Percentiles rank a stretch among this genome's conserved stretches.
These are phyloP conservation scores for Trichophyton mentagrophytes DNA, from an alignment of 2,329 filamentous ascomycete genomes.

Conservation along the genomic window DNA sequence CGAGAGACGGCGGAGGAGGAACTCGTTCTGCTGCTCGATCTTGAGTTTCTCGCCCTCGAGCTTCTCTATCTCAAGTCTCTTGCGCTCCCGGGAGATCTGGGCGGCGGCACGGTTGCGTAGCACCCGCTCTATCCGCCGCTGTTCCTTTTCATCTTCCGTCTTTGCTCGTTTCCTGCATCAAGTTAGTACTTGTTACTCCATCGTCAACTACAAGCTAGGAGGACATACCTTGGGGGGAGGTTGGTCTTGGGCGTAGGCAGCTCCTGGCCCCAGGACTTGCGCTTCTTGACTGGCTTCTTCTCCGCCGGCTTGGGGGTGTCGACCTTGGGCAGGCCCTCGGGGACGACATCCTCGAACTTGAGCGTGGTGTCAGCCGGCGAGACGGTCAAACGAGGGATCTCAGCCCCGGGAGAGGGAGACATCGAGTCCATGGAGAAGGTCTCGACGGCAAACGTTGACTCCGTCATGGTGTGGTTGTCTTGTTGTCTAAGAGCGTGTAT, in stretches of 20 bases:
- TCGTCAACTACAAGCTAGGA: neutral
- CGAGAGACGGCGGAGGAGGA: slow-evolving; percentile 51
- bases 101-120: slow-evolving; percentile 91
- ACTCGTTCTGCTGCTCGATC: slow-evolving; percentile 58
- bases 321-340: slow-evolving; percentile 15
- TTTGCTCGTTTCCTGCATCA: slow-evolving; percentile 75
- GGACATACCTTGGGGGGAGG: slow-evolving; percentile 66
- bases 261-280: slow-evolving; percentile 97
- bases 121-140: slow-evolving; percentile 91
- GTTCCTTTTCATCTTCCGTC: slow-evolving; percentile 97
- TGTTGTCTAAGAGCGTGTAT: neutral
- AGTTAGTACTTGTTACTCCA: neutral
- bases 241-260: slow-evolving; percentile 94
- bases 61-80: slow-evolving; percentile 77
- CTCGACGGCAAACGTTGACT: slow-evolving; percentile 19
- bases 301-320: slow-evolving; percentile 31
- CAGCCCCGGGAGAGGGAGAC: slow-evolving; percentile 21
- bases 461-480: neutral
- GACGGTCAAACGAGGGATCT: slow-evolving; percentile 28
- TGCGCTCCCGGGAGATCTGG: slow-evolving; percentile 90
- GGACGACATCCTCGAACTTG: slow-evolving; percentile 14
- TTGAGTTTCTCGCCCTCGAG: slow-evolving; percentile 53
- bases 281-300: slow-evolving; percentile 76
- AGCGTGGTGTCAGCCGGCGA: slow-evolving; percentile 31
- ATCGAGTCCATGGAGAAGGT: slow-evolving; percentile 23